Conservation (phyloP, 306 rosid genomes). For the Herpetospermum pedunculosum region DNA sequence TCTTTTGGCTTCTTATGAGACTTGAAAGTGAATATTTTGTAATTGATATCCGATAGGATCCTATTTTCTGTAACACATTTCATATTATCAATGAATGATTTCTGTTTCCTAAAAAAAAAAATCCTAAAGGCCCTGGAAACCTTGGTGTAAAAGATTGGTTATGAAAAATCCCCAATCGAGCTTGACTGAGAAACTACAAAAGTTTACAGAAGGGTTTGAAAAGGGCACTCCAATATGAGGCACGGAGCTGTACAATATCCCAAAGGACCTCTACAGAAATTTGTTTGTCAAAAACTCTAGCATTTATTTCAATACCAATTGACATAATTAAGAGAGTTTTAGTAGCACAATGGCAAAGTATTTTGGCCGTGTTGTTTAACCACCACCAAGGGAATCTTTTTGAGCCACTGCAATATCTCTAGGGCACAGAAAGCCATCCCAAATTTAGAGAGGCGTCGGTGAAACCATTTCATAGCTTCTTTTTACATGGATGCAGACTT, state of each 20-base stretch:
- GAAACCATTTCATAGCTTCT: not conserved
- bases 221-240: not conserved
- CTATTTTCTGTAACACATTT: too few species aligned
- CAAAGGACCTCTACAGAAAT: too few species aligned
- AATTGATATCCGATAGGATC: too few species aligned
- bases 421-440: not conserved
- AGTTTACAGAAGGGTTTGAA: too few species aligned
- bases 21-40: not conserved
- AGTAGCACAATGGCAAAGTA: not conserved
- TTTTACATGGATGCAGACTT: not conserved
- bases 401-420: not conserved
- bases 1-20: not conserved
- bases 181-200: too few species aligned
- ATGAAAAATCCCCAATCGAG: too few species aligned
- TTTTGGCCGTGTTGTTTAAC: not conserved
- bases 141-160: not conserved
- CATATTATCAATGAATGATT: too few species aligned
- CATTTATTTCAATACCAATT: not conserved
- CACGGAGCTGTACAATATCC: not conserved
- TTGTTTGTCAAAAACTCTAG: too few species aligned
- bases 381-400: not conserved
- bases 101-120: too few species aligned
- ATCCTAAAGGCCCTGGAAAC: not conserved
- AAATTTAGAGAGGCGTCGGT: not conserved
- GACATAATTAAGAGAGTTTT: not conserved